phyloP scores from a whole-genome alignment of 1,284 basidiomycete genomes.

The Heimioporus punctisporus region DNA sequence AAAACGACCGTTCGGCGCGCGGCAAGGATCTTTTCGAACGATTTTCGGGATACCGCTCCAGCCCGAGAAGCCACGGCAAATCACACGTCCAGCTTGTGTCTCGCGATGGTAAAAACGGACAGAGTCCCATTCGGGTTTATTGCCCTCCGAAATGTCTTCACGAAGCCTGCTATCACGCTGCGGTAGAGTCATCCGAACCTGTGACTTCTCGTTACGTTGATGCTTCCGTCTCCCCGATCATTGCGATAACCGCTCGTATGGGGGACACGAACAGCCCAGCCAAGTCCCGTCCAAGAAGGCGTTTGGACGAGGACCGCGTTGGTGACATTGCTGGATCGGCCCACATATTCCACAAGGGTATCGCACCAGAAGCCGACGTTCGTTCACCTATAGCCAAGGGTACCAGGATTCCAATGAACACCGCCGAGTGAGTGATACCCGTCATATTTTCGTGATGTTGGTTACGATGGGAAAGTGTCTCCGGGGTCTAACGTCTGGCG shows the following conservation, averaged over 20 bases:
- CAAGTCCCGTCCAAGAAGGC: background rate
- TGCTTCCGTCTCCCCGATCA: constrained; percentile 29
- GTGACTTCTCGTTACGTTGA: constrained; percentile 22
- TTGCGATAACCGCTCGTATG: constrained; percentile 2
- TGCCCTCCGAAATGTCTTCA: constrained; percentile 27
- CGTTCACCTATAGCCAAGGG: constrained; percentile 30
- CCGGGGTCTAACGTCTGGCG: constrained; percentile 3
- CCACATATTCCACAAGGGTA: constrained; percentile 14
- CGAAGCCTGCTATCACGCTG: constrained; percentile 9
- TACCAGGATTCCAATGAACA: constrained; percentile 19
- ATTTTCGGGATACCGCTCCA: background rate
- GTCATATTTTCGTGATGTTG: constrained; percentile 11
- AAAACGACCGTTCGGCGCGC: background rate
- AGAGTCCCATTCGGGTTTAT: constrained; percentile 18
- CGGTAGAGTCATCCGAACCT: background rate
- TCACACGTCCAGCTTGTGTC: constrained; percentile 30
- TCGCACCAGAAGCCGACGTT: constrained; percentile 21
- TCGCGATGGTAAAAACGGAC: constrained; percentile 7
- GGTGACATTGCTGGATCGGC: constrained; percentile 10
- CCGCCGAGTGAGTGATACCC: constrained; percentile 19
- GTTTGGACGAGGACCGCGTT: constrained; percentile 1
- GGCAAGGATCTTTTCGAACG: constrained; percentile 3
- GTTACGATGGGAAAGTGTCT: constrained; percentile 12
- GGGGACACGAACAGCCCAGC: background rate
- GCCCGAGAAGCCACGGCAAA: constrained; percentile 7